phyloP scores from a whole-genome alignment of 129 eudicot species.

The Rutidosis leptorrhynchoides region DNA sequence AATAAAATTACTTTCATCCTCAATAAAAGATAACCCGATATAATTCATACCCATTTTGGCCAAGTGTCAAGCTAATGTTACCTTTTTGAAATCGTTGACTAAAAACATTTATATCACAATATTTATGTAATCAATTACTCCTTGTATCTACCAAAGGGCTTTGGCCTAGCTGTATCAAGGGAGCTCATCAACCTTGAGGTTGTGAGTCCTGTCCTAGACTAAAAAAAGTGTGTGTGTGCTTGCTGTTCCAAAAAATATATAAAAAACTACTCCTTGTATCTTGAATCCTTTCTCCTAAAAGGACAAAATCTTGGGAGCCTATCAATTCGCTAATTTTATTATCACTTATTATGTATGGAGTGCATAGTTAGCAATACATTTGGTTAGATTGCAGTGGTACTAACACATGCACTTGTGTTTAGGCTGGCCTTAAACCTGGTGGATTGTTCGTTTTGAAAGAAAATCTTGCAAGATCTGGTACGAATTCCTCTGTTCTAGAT shows the following conservation, averaged over 20 bases:
- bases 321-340: neutral
- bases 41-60: neutral
- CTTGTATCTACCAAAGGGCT: too few relatives aligned
- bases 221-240: too few relatives aligned
- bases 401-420: conserved; percentile 28
- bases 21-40: neutral
- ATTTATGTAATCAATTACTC: neutral
- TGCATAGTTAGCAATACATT: neutral
- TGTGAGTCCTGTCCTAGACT: too few relatives aligned
- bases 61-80: neutral
- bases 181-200: too few relatives aligned
- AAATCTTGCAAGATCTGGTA: conserved; percentile 83
- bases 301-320: neutral
- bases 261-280: neutral
- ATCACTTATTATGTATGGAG: neutral
- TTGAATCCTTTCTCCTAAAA: neutral
- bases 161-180: too few relatives aligned
- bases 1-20: neutral
- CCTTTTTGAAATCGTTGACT: neutral
- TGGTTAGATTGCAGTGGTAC: conserved; percentile 1
- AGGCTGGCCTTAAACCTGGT: conserved; percentile 95
- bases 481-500: conserved; percentile 8
- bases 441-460: conserved; percentile 86
- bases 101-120: neutral
- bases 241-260: too few relatives aligned